phyloP scores from a whole-genome alignment of 139 green algal genomes.

The Dunaliella primolecta region DNA sequence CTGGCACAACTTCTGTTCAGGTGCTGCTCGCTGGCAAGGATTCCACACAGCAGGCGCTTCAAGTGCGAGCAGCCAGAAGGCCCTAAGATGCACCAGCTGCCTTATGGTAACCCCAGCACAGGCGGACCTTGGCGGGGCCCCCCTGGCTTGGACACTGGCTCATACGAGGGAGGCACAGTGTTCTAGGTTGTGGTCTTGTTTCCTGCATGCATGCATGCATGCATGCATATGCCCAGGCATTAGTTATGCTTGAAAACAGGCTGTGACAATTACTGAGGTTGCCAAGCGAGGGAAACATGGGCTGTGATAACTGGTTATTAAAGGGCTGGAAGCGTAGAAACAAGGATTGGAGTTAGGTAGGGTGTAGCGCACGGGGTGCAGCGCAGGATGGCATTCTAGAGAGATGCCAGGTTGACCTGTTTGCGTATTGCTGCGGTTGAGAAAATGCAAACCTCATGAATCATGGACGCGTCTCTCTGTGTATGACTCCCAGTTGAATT shows the following conservation, averaged over 20 bases:
- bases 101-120: slow-evolving; percentile 43
- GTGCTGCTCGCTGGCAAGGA: not conserved
- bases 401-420: too few relatives aligned
- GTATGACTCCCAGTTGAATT: too few relatives aligned
- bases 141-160: slow-evolving; percentile 37
- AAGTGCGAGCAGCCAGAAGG: not conserved
- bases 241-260: not conserved
- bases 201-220: not conserved
- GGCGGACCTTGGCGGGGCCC: slow-evolving; percentile 41
- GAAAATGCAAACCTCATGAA: too few relatives aligned
- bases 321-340: not conserved
- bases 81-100: slow-evolving; percentile 29
- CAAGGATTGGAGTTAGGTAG: not conserved
- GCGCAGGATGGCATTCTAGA: too few relatives aligned
- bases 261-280: too few relatives aligned
- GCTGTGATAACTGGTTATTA: not conserved
- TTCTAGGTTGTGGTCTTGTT: slow-evolving; percentile 9
- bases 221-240: not conserved
- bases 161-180: slow-evolving; percentile 34
- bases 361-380: too few relatives aligned
- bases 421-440: too few relatives aligned
- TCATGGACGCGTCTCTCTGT: too few relatives aligned
- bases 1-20: too few relatives aligned
- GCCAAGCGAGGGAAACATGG: not conserved
- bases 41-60: not conserved